phyloP scores from a whole-genome alignment of 148 eudicot species.

The Hydrangea macrophylla region DNA sequence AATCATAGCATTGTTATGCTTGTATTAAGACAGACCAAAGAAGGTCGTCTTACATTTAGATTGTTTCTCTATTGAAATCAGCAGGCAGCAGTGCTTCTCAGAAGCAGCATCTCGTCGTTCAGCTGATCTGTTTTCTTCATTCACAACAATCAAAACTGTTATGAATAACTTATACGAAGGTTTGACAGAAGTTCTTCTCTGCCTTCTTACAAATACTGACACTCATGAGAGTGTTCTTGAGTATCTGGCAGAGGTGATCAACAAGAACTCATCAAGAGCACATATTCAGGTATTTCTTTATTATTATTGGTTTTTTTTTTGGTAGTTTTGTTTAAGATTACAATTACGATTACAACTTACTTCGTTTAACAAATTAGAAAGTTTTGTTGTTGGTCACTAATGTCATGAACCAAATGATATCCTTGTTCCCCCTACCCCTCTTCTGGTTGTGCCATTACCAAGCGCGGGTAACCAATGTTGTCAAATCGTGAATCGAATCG shows the following conservation, averaged over 20 bases:
- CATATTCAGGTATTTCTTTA: conserved; percentile 92
- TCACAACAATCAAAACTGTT: conserved; percentile 85
- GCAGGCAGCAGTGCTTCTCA: conserved; percentile 93
- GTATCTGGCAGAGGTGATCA: conserved; percentile 83
- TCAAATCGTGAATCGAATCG: too few relatives aligned
- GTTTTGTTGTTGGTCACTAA: neutral
- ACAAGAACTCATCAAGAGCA: conserved; percentile 74
- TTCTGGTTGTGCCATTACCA: too few relatives aligned
- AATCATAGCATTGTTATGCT: too few relatives aligned
- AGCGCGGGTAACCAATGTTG: too few relatives aligned
- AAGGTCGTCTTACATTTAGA: neutral
- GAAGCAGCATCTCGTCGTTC: conserved; percentile 86
- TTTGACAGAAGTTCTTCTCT: conserved; percentile 63
- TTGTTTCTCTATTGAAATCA: conserved; percentile 17
- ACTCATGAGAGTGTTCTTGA: conserved; percentile 81
- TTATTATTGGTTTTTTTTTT: too few relatives aligned
- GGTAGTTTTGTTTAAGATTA: conserved; percentile 3
- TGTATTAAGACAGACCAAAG: too few relatives aligned
- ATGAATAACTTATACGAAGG: conserved; percentile 84
- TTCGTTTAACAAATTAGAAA: neutral
- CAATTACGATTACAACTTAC: neutral
- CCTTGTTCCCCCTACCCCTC: conserved; percentile 10
- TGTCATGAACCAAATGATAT: neutral
- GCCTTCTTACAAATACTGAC: conserved; percentile 72
- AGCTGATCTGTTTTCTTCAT: conserved; percentile 81